Evolutionary conservation across 306 rosid genomes (phyloP).

Genomic region (Casuarina cunninghamiana): DNA sequence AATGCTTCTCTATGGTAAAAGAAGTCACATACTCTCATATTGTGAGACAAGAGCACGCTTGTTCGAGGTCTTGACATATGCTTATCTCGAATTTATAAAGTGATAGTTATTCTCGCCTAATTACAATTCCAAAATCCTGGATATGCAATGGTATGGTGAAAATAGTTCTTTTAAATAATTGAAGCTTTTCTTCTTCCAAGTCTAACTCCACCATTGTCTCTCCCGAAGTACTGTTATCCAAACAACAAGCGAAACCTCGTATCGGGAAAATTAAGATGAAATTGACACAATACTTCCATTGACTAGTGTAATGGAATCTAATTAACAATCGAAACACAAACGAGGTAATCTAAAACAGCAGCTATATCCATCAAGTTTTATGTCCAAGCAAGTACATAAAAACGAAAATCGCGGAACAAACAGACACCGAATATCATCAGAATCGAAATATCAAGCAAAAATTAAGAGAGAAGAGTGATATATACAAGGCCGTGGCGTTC

Average conservation of each 20-base stretch:
- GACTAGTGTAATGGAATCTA: background rate
- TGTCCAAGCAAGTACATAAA: no score
- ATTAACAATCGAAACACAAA: background rate
- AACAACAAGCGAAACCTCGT: background rate
- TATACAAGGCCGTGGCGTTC: constrained; percentile 55
- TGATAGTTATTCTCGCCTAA: background rate
- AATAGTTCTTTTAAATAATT: background rate
- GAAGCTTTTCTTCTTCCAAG: background rate
- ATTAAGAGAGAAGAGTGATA: background rate
- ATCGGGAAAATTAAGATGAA: background rate
- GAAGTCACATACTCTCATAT: no score
- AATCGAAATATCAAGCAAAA: background rate
- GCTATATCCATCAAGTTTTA: background rate
- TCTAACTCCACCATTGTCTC: background rate
- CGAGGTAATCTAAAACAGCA: background rate
- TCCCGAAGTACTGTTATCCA: background rate
- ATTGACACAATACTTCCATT: background rate
- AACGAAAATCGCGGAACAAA: background rate
- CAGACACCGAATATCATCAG: background rate
- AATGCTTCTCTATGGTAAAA: background rate
- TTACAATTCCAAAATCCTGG: background rate
- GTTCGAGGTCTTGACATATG: background rate
- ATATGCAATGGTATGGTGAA: background rate
- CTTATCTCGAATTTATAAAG: background rate
- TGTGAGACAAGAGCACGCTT: background rate